phyloP scores from a whole-genome alignment of 2,329 filamentous ascomycete species.

The Fonsecaea nubica region DNA sequence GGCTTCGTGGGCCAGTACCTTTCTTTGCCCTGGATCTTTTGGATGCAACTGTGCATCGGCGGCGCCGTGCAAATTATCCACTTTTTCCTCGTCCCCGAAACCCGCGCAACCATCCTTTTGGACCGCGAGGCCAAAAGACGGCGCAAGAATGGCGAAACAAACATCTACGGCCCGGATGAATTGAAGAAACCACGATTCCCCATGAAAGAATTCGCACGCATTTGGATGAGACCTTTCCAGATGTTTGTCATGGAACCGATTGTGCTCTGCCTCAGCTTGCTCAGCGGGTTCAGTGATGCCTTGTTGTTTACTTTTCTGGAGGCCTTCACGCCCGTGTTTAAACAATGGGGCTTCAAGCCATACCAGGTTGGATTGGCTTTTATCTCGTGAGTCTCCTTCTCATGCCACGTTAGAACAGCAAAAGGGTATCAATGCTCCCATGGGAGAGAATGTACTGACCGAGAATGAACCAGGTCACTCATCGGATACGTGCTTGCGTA shows the following conservation, averaged over 20 bases:
- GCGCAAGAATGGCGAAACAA: constrained; percentile 58
- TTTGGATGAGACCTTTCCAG: constrained; percentile 67
- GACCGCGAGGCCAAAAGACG: constrained; percentile 64
- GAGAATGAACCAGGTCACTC: constrained; percentile 48
- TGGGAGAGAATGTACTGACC: background rate
- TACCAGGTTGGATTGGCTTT: constrained; percentile 60
- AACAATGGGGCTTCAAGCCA: constrained; percentile 64
- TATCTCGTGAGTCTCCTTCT: constrained; percentile 52
- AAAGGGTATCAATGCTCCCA: background rate
- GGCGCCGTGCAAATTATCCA: constrained; percentile 58
- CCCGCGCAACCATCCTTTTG: constrained; percentile 63
- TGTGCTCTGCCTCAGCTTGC: constrained; percentile 65
- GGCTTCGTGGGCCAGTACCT: constrained; percentile 59
- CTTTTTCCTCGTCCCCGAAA: constrained; percentile 64
- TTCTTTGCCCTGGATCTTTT: constrained; percentile 67
- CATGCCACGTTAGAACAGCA: background rate
- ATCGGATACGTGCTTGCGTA: constrained; percentile 66
- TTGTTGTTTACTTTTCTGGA: constrained; percentile 73
- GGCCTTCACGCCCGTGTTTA: constrained; percentile 65
- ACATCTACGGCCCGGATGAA: constrained; percentile 69
- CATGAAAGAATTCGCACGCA: constrained; percentile 61
- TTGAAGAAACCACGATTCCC: constrained; percentile 64
- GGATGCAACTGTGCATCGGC: constrained; percentile 66
- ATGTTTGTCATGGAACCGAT: constrained; percentile 72
- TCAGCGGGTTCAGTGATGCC: constrained; percentile 69